Evolutionary conservation across 352 stramenopile genomes (phyloP).

Genomic region (Phytophthora tentaculata): DNA sequence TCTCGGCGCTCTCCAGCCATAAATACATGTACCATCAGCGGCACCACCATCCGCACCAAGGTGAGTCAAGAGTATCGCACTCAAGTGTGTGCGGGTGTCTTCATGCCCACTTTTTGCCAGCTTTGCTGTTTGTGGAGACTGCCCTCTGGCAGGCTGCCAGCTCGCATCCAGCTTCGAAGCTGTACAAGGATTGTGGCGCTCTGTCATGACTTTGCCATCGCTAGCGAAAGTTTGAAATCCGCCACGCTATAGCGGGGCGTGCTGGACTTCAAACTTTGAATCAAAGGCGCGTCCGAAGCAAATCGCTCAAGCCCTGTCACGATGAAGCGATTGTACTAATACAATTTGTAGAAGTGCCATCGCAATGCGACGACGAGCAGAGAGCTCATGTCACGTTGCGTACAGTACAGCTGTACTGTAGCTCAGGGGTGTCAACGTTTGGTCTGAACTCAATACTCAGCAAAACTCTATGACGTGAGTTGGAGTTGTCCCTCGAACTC

Average conservation of each 20-base stretch:
- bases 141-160: no score
- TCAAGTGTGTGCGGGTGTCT: constrained; percentile 19
- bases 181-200: no score
- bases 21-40: constrained; percentile 9
- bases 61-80: constrained; percentile 33
- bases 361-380: constrained; percentile 22
- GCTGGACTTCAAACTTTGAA: no score
- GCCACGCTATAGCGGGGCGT: background rate
- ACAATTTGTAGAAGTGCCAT: constrained; percentile 3
- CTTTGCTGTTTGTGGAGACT: constrained; percentile 20
- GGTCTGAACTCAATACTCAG: no score
- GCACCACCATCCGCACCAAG: constrained; percentile 11
- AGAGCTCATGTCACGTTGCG: constrained; percentile 4
- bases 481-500: no score
- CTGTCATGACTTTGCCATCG: no score
- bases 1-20: constrained; percentile 13
- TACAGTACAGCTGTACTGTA: no score
- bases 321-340: constrained; percentile 17
- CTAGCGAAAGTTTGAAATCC: background rate
- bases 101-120: constrained; percentile 21
- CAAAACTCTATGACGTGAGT: no score
- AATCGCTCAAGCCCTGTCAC: constrained; percentile 20
- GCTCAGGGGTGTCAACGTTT: no score
- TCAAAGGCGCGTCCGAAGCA: constrained; percentile 5
- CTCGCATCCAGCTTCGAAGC: no score